phyloP scores from a whole-genome alignment of 2,329 filamentous ascomycete genomes.

The Ceratocystis lukuohia region DNA sequence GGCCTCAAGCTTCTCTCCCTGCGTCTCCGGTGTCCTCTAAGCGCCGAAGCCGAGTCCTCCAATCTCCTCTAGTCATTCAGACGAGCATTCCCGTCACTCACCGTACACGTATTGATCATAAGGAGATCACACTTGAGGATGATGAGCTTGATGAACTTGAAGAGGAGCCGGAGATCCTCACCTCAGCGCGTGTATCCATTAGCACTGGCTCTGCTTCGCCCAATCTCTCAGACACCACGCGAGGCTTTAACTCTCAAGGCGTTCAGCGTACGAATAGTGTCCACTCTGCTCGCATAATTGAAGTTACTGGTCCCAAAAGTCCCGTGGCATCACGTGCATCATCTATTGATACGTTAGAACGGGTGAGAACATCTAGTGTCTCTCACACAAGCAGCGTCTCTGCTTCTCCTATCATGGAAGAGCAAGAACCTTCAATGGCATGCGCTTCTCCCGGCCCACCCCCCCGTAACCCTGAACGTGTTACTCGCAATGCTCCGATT shows the following conservation, averaged over 20 bases:
- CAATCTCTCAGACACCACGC: conserved; percentile 35
- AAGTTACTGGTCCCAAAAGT: conserved; percentile 40
- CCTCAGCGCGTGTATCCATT: conserved; percentile 43
- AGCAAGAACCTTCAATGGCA: conserved; percentile 29
- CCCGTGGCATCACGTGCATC: conserved; percentile 36
- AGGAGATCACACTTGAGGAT: conserved; percentile 23
- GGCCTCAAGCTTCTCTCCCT: not conserved
- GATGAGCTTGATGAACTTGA: conserved; percentile 27
- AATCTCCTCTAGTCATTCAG: conserved; percentile 17
- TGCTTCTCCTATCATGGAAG: conserved; percentile 30
- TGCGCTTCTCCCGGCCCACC: conserved; percentile 15
- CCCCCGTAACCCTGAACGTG: conserved; percentile 12
- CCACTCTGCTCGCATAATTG: conserved; percentile 44
- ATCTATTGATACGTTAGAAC: conserved; percentile 35
- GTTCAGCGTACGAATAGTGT: conserved; percentile 33
- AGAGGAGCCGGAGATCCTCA: conserved; percentile 44
- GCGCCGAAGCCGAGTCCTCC: conserved; percentile 16
- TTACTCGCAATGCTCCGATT: not conserved
- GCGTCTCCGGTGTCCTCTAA: not conserved
- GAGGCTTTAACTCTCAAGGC: conserved; percentile 28
- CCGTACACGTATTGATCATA: conserved; percentile 11
- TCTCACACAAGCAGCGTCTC: conserved; percentile 25
- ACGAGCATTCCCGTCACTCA: conserved; percentile 12
- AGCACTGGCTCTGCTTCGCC: conserved; percentile 37
- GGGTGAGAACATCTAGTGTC: conserved; percentile 30